Evolutionary conservation across 176 grass and related monocot genomes (phyloP).

Genomic region (Phragmites australis): DNA sequence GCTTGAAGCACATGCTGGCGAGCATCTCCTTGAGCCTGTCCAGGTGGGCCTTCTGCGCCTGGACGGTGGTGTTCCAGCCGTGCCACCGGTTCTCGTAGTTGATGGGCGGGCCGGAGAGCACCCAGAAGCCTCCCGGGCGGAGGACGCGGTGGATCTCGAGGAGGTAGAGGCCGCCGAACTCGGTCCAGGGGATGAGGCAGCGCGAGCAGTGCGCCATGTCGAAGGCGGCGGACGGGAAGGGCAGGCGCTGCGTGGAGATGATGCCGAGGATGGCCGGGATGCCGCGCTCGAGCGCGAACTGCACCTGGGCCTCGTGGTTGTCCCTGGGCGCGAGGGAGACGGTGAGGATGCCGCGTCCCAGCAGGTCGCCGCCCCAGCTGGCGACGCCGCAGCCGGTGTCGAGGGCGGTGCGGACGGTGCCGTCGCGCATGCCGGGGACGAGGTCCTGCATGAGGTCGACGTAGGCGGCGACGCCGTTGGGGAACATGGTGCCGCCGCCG

Average conservation of each 20-base stretch:
- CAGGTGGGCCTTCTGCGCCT: constrained; percentile 76
- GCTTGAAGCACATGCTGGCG: constrained; percentile 80
- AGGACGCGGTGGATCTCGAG: constrained; percentile 83
- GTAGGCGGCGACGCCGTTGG: constrained; percentile 81
- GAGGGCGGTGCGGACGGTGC: constrained; percentile 77
- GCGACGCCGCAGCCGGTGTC: constrained; percentile 97
- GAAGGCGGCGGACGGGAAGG: constrained; percentile 72
- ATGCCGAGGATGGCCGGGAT: constrained; percentile 93
- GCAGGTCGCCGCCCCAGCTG: constrained; percentile 93
- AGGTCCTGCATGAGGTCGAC: constrained; percentile 66
- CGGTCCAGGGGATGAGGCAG: constrained; percentile 87
- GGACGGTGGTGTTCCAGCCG: constrained; percentile 89
- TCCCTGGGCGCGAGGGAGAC: constrained; percentile 86
- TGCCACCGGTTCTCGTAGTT: constrained; percentile 97
- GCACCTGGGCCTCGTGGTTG: constrained; percentile 98
- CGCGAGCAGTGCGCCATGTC: constrained; percentile 95
- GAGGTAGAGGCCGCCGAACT: constrained; percentile 89
- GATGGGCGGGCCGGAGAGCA: constrained; percentile 88
- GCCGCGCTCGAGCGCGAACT: constrained; percentile 98
- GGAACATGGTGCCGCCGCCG: constrained; percentile 97
- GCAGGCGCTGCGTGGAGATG: constrained; percentile 91
- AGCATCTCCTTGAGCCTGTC: constrained; percentile 74
- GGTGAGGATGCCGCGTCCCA: constrained; percentile 67
- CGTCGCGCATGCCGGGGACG: constrained; percentile 81
- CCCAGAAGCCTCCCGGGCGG: constrained; percentile 86